Percentiles rank a stretch among this genome's conserved stretches.
These are phyloP conservation scores for Rostrohypoxylon terebratum DNA, from an alignment of 495 filamentous ascomycete species.

Conservation along the genomic window DNA sequence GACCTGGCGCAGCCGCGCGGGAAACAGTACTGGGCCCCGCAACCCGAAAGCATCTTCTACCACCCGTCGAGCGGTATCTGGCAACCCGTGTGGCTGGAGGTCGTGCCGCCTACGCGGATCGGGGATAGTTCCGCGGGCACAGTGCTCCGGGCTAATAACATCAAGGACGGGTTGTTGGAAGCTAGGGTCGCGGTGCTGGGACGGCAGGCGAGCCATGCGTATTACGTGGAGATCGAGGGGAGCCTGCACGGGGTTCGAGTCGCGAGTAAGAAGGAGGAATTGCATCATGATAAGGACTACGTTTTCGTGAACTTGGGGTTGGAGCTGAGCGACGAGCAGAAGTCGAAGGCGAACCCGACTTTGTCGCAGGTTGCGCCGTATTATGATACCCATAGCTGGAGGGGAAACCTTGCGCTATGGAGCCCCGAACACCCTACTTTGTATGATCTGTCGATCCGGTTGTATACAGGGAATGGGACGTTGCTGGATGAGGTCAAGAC, in stretches of 20 bases:
- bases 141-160: constrained; percentile 48
- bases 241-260: constrained; percentile 45
- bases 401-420: constrained; percentile 59
- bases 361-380: constrained; percentile 36
- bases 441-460: constrained; percentile 65
- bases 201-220: constrained; percentile 45
- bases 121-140: constrained; percentile 50
- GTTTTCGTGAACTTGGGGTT: constrained; percentile 61
- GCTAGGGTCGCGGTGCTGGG: constrained; percentile 45
- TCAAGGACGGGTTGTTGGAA: constrained; percentile 43
- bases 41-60: constrained; percentile 71
- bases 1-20: constrained; percentile 62
- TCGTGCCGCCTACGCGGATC: constrained; percentile 58
- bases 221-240: constrained; percentile 50
- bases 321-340: constrained; percentile 54
- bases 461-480: constrained; percentile 48
- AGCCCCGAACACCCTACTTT: constrained; percentile 66
- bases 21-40: constrained; percentile 58
- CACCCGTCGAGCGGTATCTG: constrained; percentile 72
- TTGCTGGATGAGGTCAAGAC: constrained; percentile 65
- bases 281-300: constrained; percentile 54
- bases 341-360: constrained; percentile 38
- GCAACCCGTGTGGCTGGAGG: constrained; percentile 72
- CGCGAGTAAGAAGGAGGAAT: constrained; percentile 50
- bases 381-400: constrained; percentile 44